Evolutionary conservation across 768 basidiomycete species (phyloP).

Genomic region (Hebeloma cylindrosporum): DNA sequence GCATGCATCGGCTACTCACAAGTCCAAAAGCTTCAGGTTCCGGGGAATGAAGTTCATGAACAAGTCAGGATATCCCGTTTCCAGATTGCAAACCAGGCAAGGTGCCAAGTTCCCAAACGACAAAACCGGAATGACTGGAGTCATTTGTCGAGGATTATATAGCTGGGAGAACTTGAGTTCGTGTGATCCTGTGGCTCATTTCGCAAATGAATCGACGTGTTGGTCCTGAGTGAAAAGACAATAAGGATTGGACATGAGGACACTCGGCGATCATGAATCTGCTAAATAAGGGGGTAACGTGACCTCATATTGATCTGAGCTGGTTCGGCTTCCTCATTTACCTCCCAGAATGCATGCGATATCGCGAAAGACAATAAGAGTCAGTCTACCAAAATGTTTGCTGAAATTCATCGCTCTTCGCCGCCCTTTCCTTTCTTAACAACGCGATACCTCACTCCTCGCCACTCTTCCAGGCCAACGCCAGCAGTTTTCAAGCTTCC

Average conservation of each 20-base stretch:
- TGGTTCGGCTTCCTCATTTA: slow-evolving; percentile 12
- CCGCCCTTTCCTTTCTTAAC: slow-evolving; percentile 9
- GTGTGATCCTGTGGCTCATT: slow-evolving; percentile 11
- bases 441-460: slow-evolving; percentile 4
- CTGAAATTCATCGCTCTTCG: slow-evolving; percentile 15
- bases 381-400: slow-evolving; percentile 25
- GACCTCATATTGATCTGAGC: slow-evolving; percentile 10
- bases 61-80: too few species aligned
- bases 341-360: slow-evolving; percentile 8
- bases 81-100: not conserved
- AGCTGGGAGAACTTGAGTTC: not conserved
- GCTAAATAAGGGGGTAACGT: slow-evolving; percentile 12
- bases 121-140: not conserved
- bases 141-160: not conserved
- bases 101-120: not conserved
- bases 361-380: slow-evolving; percentile 34
- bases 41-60: not conserved
- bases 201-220: slow-evolving; percentile 9
- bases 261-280: slow-evolving; percentile 12
- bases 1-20: not conserved
- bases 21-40: not conserved
- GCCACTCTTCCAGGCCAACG: too few species aligned
- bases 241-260: slow-evolving; percentile 23
- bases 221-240: slow-evolving; percentile 25
- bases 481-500: too few species aligned